These are phyloP conservation scores for Saxophila tyrrhenica DNA, from an alignment of 495 filamentous ascomycete species.

Conservation along the genomic window DNA sequence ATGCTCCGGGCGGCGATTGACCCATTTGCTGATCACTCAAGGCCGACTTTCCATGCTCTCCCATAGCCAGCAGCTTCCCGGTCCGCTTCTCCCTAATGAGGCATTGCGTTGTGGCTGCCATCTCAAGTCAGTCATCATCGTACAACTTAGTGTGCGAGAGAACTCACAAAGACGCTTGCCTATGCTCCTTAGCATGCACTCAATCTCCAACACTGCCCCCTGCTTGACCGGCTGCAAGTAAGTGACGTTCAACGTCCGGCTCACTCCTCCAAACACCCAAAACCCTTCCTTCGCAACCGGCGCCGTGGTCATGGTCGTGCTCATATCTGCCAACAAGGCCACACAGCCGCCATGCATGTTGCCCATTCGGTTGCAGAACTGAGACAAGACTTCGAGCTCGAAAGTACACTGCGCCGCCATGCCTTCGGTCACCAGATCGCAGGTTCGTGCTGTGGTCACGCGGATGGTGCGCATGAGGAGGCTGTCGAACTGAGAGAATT, in stretches of 20 bases:
- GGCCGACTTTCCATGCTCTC: background rate
- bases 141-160: background rate
- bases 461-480: background rate
- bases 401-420: background rate
- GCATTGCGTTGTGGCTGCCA: background rate
- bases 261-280: background rate
- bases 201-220: background rate
- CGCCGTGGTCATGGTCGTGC: background rate
- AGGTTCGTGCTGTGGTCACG: background rate
- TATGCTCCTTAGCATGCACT: background rate
- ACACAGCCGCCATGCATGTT: background rate
- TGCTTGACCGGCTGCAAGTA: background rate
- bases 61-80: background rate
- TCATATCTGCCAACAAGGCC: background rate
- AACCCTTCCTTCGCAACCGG: background rate
- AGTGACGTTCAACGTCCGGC: background rate
- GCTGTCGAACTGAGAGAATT: background rate
- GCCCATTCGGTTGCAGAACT: background rate
- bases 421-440: background rate
- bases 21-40: background rate
- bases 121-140: background rate
- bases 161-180: background rate
- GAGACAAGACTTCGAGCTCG: background rate
- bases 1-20: background rate
- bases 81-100: background rate